Evolutionary conservation across 2,329 filamentous ascomycete genomes (phyloP).

Genomic region (Epichloe sylvatica): DNA sequence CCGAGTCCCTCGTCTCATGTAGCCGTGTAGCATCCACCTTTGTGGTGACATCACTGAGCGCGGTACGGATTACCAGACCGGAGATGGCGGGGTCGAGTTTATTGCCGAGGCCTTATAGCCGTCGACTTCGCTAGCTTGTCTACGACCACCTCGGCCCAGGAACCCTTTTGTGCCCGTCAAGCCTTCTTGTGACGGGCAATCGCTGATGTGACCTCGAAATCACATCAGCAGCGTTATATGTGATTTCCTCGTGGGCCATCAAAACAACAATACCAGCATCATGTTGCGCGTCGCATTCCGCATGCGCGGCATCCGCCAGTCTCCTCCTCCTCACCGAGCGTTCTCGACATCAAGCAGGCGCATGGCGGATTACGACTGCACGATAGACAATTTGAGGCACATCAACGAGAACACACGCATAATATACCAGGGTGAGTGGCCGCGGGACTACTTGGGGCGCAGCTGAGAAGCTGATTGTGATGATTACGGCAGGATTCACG

Average conservation of each 20-base stretch:
- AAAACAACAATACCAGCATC: not conserved
- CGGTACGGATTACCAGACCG: too few species aligned
- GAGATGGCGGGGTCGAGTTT: not conserved
- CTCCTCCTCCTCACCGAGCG: not conserved
- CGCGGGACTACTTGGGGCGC: not conserved
- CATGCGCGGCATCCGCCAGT: not conserved
- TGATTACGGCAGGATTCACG: slow-evolving; percentile 19
- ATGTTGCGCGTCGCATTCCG: not conserved
- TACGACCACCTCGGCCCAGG: too few species aligned
- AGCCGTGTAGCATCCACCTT: too few species aligned
- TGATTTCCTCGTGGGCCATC: too few species aligned
- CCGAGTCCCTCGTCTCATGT: too few species aligned
- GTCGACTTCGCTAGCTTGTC: not conserved
- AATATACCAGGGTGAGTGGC: slow-evolving; percentile 20
- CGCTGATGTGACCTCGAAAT: too few species aligned
- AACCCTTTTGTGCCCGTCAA: too few species aligned
- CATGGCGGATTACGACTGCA: slow-evolving; percentile 11
- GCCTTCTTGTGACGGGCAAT: too few species aligned
- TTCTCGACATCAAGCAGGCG: not conserved
- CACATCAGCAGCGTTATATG: too few species aligned
- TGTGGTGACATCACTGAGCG: too few species aligned
- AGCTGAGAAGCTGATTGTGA: not conserved
- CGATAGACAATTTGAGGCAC: slow-evolving; percentile 16
- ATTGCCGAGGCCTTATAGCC: not conserved
- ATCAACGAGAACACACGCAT: slow-evolving; percentile 17